Evolutionary conservation across 2,329 filamentous ascomycete species (phyloP).

Genomic region (Pseudocercospora ulei): DNA sequence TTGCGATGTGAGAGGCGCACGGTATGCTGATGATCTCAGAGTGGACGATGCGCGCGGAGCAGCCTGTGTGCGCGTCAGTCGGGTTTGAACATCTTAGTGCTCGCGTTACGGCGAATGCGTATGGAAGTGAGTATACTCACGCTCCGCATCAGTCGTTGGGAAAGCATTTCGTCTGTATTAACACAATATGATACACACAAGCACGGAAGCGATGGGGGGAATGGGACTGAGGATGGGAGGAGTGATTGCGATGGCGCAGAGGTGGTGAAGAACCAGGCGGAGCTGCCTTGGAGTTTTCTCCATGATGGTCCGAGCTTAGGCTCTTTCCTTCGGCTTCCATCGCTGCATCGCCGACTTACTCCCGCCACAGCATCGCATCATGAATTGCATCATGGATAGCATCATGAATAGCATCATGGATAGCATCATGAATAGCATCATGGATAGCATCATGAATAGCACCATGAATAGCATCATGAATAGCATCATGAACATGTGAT

Average conservation of each 20-base stretch:
- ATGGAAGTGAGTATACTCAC: slow-evolving; percentile 25
- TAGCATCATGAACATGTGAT: no score
- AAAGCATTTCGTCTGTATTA: slow-evolving; percentile 31
- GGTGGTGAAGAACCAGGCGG: not conserved
- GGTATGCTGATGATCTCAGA: slow-evolving; percentile 37
- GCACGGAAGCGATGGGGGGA: slow-evolving; percentile 6
- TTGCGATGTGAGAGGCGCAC: slow-evolving; percentile 60
- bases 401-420: no score
- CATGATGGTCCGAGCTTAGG: no score
- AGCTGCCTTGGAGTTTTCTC: slow-evolving; percentile 5
- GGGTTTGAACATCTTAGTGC: slow-evolving; percentile 20
- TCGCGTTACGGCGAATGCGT: slow-evolving; percentile 25
- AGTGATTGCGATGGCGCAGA: slow-evolving; percentile 3
- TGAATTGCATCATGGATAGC: no score
- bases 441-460: no score
- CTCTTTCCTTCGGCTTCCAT: slow-evolving; percentile 2
- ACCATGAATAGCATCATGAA: no score
- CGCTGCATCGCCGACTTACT: no score
- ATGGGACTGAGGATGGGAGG: not conserved
- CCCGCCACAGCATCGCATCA: not conserved
- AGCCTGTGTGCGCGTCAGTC: slow-evolving; percentile 26
- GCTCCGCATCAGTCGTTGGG: slow-evolving; percentile 33
- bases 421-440: no score
- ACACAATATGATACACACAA: slow-evolving; percentile 23
- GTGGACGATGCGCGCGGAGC: slow-evolving; percentile 33